A percentile compares a stretch with the other conserved stretches of the same genome.
Evolutionary conservation across 2,329 filamentous ascomycete species (phyloP).

Genomic region (Huntiella savannae): DNA sequence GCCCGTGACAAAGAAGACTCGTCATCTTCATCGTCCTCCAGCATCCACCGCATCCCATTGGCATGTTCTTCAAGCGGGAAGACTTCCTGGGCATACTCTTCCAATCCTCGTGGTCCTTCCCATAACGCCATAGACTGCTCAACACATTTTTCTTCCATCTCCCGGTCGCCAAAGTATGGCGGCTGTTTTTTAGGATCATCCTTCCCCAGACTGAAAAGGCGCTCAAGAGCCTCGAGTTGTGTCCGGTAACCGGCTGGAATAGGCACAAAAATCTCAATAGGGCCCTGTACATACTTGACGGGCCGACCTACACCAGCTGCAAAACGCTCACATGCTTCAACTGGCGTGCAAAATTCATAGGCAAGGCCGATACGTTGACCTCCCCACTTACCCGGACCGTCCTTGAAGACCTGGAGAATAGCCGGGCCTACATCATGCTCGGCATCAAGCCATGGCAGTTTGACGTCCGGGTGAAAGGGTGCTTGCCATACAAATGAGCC

Average conservation of each 20-base stretch:
- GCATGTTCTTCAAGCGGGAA: constrained; percentile 89
- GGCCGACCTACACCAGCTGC: constrained; percentile 57
- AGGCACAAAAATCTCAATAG: constrained; percentile 68
- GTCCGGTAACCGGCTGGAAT: constrained; percentile 77
- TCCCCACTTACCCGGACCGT: constrained; percentile 75
- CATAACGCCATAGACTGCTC: constrained; percentile 63
- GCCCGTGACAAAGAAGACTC: constrained; percentile 16
- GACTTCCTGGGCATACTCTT: constrained; percentile 87
- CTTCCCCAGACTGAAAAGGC: constrained; percentile 33
- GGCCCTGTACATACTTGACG: constrained; percentile 58
- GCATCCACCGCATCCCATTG: constrained; percentile 89
- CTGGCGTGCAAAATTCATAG: constrained; percentile 72
- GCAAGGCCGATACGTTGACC: constrained; percentile 61
- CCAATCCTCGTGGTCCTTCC: constrained; percentile 77
- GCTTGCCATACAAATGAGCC: constrained; percentile 85
- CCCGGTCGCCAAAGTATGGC: constrained; percentile 40
- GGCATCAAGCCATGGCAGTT: constrained; percentile 85
- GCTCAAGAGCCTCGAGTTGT: constrained; percentile 55
- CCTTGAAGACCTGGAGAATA: constrained; percentile 85
- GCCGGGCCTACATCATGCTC: constrained; percentile 92
- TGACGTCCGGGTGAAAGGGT: constrained; percentile 76
- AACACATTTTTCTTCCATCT: constrained; percentile 45
- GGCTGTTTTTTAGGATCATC: constrained; percentile 37
- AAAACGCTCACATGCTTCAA: constrained; percentile 66
- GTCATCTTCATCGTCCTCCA: constrained; percentile 25